These are phyloP conservation scores for Colletotrichum euphorbiae DNA, from an alignment of 2,329 filamentous ascomycete species.

Conservation along the genomic window DNA sequence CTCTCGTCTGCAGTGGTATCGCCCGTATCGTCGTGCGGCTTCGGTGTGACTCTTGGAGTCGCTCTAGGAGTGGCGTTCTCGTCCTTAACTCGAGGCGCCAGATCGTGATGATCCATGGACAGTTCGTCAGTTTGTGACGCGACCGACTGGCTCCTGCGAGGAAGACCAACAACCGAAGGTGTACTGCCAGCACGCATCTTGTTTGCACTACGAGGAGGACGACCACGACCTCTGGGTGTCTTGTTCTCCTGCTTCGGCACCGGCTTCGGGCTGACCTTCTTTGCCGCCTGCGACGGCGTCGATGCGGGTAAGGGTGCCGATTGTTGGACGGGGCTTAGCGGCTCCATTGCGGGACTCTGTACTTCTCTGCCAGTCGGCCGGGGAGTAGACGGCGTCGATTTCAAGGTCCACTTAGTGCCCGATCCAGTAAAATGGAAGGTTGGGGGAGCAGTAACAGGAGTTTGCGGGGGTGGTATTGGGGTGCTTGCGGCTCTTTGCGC, in stretches of 20 bases:
- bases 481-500: constrained; percentile 48
- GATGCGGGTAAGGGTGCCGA: constrained; percentile 52
- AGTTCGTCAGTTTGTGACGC: constrained; percentile 61
- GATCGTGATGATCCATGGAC: constrained; percentile 55
- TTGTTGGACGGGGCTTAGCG: constrained; percentile 65
- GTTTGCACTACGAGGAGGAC: constrained; percentile 52
- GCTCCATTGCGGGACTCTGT: constrained; percentile 67
- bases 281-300: constrained; percentile 47
- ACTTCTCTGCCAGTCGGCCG: constrained; percentile 51
- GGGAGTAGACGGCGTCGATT: constrained; percentile 70
- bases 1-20: constrained; percentile 69
- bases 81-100: constrained; percentile 64
- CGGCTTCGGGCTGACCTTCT: constrained; percentile 52
- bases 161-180: constrained; percentile 46
- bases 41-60: constrained; percentile 50
- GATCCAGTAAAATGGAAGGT: constrained; percentile 50
- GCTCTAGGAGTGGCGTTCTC: constrained; percentile 62
- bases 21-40: constrained; percentile 64
- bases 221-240: constrained; percentile 48
- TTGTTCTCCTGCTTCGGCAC: constrained; percentile 45
- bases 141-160: constrained; percentile 59
- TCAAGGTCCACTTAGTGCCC: constrained; percentile 70
- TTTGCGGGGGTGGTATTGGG: constrained; percentile 48
- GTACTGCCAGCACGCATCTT: constrained; percentile 51
- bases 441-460: constrained; percentile 46